Evolutionary conservation across 495 filamentous ascomycete genomes (phyloP).

Genomic region (Thermothielavioides terrestris): DNA sequence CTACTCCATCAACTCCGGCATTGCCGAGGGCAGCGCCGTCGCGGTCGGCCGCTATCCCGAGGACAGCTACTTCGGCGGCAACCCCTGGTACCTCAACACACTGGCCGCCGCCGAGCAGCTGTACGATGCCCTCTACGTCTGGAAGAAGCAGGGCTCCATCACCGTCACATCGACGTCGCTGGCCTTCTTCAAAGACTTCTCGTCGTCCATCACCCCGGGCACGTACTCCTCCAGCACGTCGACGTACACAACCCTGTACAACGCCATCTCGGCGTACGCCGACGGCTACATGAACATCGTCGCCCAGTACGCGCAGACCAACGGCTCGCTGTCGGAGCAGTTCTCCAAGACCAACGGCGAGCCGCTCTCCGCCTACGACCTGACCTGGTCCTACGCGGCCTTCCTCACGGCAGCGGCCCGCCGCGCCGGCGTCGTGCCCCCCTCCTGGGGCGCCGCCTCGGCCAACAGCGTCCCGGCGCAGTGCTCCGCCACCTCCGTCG

Average conservation of each 20-base stretch:
- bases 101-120: slow-evolving; percentile 57
- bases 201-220: slow-evolving; percentile 39
- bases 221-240: slow-evolving; percentile 40
- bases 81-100: slow-evolving; percentile 60
- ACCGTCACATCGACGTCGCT: slow-evolving; percentile 46
- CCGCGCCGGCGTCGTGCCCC: slow-evolving; percentile 41
- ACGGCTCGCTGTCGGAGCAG: slow-evolving; percentile 55
- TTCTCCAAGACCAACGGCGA: slow-evolving; percentile 44
- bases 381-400: slow-evolving; percentile 64
- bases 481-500: slow-evolving; percentile 45
- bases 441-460: slow-evolving; percentile 43
- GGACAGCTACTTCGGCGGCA: slow-evolving; percentile 57
- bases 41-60: slow-evolving; percentile 63
- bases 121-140: slow-evolving; percentile 56
- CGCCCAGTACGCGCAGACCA: slow-evolving; percentile 36
- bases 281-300: slow-evolving; percentile 55
- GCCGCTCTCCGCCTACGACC: slow-evolving; percentile 48
- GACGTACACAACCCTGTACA: slow-evolving; percentile 43
- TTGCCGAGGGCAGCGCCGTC: slow-evolving; percentile 41
- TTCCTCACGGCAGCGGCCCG: slow-evolving; percentile 51
- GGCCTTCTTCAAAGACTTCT: slow-evolving; percentile 49
- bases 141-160: slow-evolving; percentile 45
- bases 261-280: slow-evolving; percentile 51
- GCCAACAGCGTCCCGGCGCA: slow-evolving; percentile 42
- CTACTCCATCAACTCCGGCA: slow-evolving; percentile 50